Conservation (phyloP, 768 basidiomycete species). For the Lyophyllum atratum region DNA sequence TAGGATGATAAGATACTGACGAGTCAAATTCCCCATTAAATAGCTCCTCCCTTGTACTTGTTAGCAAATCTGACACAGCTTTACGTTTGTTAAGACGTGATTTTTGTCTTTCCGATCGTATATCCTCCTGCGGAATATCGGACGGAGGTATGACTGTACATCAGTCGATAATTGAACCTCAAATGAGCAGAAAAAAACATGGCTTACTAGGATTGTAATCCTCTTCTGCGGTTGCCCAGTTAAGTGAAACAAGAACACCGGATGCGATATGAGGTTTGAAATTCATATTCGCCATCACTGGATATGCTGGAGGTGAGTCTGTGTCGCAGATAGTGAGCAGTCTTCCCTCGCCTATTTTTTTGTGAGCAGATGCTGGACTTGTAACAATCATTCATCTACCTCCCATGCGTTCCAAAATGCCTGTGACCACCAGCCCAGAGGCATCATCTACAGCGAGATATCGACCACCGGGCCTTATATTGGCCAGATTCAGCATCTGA, state of each 20-base stretch:
- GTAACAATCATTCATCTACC: slow-evolving; percentile 42
- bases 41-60: slow-evolving; percentile 72
- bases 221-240: slow-evolving; percentile 89
- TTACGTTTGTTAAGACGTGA: slow-evolving; percentile 77
- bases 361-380: not conserved
- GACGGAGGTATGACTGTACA: slow-evolving; percentile 56
- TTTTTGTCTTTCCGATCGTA: slow-evolving; percentile 74
- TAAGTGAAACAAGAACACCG: slow-evolving; percentile 65
- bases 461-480: slow-evolving; percentile 83
- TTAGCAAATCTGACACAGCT: slow-evolving; percentile 60
- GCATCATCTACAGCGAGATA: slow-evolving; percentile 92
- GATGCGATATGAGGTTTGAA: slow-evolving; percentile 59
- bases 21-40: slow-evolving; percentile 89
- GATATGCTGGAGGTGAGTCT: slow-evolving; percentile 92
- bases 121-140: slow-evolving; percentile 57
- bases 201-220: slow-evolving; percentile 66
- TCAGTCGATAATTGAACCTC: slow-evolving; percentile 6
- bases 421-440: slow-evolving; percentile 84
- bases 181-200: not conserved
- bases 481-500: slow-evolving; percentile 83
- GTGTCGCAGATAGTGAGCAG: slow-evolving; percentile 85
- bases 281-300: slow-evolving; percentile 84
- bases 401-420: slow-evolving; percentile 84
- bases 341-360: slow-evolving; percentile 66
- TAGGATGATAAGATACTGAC: slow-evolving; percentile 39